Evolutionary conservation across 108 stramenopile species (phyloP).

Genomic region (Epithemia pelagica): DNA sequence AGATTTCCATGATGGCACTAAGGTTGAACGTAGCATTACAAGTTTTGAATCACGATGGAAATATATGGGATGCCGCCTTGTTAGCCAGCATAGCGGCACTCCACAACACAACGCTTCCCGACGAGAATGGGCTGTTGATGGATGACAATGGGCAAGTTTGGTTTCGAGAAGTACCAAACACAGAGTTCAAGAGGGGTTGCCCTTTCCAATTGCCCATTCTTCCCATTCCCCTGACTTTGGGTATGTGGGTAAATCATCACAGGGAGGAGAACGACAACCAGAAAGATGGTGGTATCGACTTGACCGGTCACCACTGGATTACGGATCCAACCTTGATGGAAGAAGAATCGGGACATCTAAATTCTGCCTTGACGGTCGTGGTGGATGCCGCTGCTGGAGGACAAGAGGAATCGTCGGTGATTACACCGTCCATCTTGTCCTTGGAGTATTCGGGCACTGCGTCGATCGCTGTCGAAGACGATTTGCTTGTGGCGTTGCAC

Average conservation of each 20-base stretch:
- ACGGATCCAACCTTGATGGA: background rate
- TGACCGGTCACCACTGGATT: no score
- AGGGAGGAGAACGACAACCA: background rate
- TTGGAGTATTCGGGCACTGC: background rate
- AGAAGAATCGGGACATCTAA: background rate
- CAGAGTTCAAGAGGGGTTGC: background rate
- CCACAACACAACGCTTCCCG: slow-evolving; percentile 54
- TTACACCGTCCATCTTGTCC: background rate
- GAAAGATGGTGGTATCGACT: no score
- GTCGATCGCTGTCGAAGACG: background rate
- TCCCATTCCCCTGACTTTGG: slow-evolving; percentile 2
- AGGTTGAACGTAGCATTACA: slow-evolving; percentile 43
- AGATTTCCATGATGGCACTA: slow-evolving; percentile 43
- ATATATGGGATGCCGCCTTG: slow-evolving; percentile 48
- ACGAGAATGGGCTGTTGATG: background rate
- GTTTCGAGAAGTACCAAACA: background rate
- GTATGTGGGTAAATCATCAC: background rate
- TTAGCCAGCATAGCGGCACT: slow-evolving; percentile 64
- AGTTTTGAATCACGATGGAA: slow-evolving; percentile 58
- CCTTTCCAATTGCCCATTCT: background rate
- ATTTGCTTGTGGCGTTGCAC: background rate
- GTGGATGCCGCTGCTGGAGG: background rate
- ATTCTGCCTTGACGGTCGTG: background rate
- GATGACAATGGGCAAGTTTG: background rate
- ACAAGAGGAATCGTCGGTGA: background rate